Base-by-base conservation (phyloP, 371 early-diverging fungal genomes). In the Apophysomyces sp. region DNA sequence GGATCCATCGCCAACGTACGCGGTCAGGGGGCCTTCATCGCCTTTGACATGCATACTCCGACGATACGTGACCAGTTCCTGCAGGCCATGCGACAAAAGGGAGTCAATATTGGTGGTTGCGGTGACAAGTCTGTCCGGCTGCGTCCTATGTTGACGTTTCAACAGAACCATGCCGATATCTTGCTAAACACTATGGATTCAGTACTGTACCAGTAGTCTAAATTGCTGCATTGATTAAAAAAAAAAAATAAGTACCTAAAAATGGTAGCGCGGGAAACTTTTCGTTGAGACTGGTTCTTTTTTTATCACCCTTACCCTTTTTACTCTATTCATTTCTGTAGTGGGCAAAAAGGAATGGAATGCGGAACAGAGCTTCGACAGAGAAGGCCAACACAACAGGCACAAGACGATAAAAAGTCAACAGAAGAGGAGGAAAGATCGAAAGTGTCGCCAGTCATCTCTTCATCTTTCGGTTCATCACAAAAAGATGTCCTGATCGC, bases 71-170 rank as follows among this genome's bases (percentile, higher is more conserved):
- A 87, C 41, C 49, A 65, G 51, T 77, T 91, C 60, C 68, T 89
- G 52, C 31, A 61, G 0, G 72, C 76, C n/a, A 82, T 91, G 84
- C 77, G 89, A 9, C 68, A 78, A 24, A 61, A 74, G 28, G 91
- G 91, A 60, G 86, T 91, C 52, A 89, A 88, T 70, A 81, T 88
- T 61, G 89, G 89, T 57, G 91, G 88, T 1, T 88, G 88, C 57
- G 91, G 91, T 55, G 80, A 87, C 1, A 57, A 63, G 3, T 73
- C 87, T 11, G 83, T 91, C 28, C 85, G 91, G 15, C 64, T 91
- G 65, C 77, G 91, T 16, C 91, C 90, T 4, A 91, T 88, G 89
- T 68, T 90, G 57, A 84, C 83, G 16, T 88, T 90, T 77, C 84
- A 86, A 60, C 82, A 81, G 62, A 66, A 76, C n/a, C 91, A 89